phyloP scores from a whole-genome alignment of 306 rosid species.

The Chamaecrista fasciculata region DNA sequence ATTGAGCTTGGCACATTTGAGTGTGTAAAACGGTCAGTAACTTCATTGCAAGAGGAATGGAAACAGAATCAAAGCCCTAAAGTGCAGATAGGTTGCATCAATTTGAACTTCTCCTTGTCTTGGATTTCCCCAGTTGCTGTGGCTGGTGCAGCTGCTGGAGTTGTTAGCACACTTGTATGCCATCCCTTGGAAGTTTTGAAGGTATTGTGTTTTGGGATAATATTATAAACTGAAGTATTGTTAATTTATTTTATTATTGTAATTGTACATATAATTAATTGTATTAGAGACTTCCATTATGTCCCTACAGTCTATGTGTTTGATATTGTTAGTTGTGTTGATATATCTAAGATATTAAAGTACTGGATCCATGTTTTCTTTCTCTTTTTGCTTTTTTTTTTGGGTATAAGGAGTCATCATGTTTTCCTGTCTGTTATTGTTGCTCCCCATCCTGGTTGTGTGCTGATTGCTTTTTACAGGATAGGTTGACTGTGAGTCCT shows the following conservation, averaged over 20 bases:
- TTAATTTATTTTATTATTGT: background rate
- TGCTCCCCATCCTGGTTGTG: constrained; percentile 18
- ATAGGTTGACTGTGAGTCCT: constrained; percentile 86
- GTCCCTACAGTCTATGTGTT: background rate
- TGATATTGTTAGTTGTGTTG: background rate
- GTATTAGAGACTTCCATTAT: background rate
- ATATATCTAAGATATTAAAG: background rate
- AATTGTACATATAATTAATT: background rate
- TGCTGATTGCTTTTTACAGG: constrained; percentile 52
- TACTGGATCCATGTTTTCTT: background rate
- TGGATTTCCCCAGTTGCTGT: constrained; percentile 96
- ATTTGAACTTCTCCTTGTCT: constrained; percentile 59
- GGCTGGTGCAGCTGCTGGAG: constrained; percentile 96
- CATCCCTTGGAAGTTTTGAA: constrained; percentile 98
- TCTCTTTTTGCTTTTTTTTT: too few relatives aligned
- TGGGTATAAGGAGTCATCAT: too few relatives aligned
- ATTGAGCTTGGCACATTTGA: constrained; percentile 90
- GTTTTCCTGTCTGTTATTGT: constrained; percentile 14
- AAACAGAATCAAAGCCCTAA: constrained; percentile 47
- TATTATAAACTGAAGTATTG: background rate
- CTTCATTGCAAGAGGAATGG: constrained; percentile 70
- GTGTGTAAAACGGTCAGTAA: constrained; percentile 69
- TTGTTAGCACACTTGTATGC: constrained; percentile 74
- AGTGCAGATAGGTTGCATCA: constrained; percentile 62
- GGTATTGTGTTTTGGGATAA: constrained; percentile 44